phyloP scores from a whole-genome alignment of 2,329 filamentous ascomycete species.

The Teratosphaeria destructans region DNA sequence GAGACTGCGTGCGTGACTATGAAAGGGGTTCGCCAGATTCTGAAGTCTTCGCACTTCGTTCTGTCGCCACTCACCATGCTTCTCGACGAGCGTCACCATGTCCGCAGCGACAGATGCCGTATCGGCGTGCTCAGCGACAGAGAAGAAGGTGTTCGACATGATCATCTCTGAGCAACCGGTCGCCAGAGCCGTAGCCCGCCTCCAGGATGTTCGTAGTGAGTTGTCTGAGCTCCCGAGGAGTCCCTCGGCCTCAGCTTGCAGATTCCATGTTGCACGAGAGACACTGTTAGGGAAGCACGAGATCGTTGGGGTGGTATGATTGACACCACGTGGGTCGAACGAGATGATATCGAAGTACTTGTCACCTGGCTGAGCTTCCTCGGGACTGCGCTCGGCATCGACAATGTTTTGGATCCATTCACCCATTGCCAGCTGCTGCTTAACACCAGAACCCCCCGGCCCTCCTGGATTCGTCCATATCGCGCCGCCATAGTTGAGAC shows the following conservation, averaged over 20 bases:
- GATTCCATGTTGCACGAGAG: constrained; percentile 16
- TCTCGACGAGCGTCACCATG: constrained; percentile 40
- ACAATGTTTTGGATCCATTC: constrained; percentile 8
- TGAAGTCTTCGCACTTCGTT: constrained; percentile 13
- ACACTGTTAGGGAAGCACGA: constrained; percentile 15
- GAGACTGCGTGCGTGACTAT: background rate
- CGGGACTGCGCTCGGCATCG: constrained; percentile 7
- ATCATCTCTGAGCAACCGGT: constrained; percentile 1
- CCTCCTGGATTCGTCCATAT: constrained; percentile 34
- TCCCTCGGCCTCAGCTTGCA: constrained; percentile 22
- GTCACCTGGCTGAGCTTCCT: constrained; percentile 8
- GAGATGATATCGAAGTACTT: constrained; percentile 34
- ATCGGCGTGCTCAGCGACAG: constrained; percentile 27
- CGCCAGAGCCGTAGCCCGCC: constrained; percentile 3
- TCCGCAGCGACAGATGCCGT: constrained; percentile 40
- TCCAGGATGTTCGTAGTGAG: constrained; percentile 3
- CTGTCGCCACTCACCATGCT: constrained; percentile 26
- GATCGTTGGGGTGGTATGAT: constrained; percentile 21
- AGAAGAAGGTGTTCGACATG: background rate
- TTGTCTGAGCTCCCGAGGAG: background rate
- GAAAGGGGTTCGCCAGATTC: background rate
- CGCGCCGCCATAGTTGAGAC: constrained; percentile 30
- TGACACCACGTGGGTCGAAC: constrained; percentile 35
- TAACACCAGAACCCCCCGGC: constrained; percentile 32
- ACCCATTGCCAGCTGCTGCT: constrained; percentile 19